Evolutionary conservation across 495 filamentous ascomycete genomes (phyloP), one percentile per base, ranked within the genome.

Genomic region (Aspergillus bridgeri): DNA sequence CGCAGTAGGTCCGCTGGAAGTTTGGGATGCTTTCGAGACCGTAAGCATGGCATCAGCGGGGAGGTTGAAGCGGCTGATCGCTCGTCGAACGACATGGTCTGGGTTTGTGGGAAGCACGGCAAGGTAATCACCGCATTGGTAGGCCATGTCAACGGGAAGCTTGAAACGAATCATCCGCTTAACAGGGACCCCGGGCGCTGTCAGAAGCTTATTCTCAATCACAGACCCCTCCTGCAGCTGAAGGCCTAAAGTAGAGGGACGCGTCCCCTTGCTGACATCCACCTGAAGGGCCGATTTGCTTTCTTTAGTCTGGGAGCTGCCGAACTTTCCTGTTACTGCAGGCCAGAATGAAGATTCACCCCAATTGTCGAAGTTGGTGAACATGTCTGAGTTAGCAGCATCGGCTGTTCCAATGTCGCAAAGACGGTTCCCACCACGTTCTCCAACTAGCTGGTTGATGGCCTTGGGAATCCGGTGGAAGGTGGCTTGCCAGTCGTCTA

Each of bases 111-210:
- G 89, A 2, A 90, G 71, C 9, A 91, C 77, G 2, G 88, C 86
- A 1, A 93, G 80, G 64, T 93, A 91, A 61, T 93, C 89, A 43
- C 89, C 89, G 18, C 85, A 80, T 42, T 77, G 75, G 67, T 92
- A 92, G 5, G 77, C 76, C 76, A 86, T 82, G 29, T 82, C 87
- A 6, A 71, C 75, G 0, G 89, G 88, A 0, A 92, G 72, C 48
- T 82, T 74, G 54, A 92, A 79, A 54, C 84, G 82, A 24, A 92
- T 69, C 63, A 89, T 81, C 29, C 81, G 79, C 73, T 90, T 90
- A 25, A 75, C 68, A 0, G 84, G 78, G 15, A 78, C 79, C 0
- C 74, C 82, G 0, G 78, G 71, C 0, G 77, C 69, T 0, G 86
- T 86, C 17, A 91, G 73, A 1, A 78, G 64, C 42, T 71, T 68